A percentile compares a stretch with the other conserved stretches of the same genome.
Evolutionary conservation across 768 basidiomycete species (phyloP).

Genomic region (Tricholoma terreum): DNA sequence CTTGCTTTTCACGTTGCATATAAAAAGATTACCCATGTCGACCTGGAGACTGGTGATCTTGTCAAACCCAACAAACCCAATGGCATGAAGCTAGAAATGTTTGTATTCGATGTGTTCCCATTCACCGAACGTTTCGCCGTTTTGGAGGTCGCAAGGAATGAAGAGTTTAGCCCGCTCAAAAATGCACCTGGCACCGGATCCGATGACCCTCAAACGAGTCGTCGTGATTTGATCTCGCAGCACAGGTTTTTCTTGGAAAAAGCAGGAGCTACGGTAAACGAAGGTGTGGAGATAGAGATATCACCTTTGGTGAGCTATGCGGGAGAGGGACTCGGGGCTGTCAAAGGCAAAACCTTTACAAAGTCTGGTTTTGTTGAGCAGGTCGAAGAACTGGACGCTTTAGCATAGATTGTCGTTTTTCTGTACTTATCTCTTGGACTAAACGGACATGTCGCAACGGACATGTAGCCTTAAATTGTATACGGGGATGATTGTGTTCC

Average conservation of each 20-base stretch:
- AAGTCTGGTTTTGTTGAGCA: constrained; percentile 68
- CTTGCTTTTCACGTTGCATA: constrained; percentile 97
- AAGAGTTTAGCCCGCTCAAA: constrained; percentile 97
- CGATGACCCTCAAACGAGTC: constrained; percentile 89
- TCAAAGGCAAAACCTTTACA: constrained; percentile 75
- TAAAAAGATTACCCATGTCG: constrained; percentile 91
- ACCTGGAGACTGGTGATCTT: constrained; percentile 59
- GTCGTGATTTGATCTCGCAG: constrained; percentile 85
- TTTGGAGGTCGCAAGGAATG: constrained; percentile 80
- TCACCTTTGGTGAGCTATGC: constrained; percentile 87
- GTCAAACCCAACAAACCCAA: constrained; percentile 90
- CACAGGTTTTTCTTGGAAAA: constrained; percentile 79
- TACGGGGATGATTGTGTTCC: background rate
- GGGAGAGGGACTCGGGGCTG: constrained; percentile 82
- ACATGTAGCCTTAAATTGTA: background rate
- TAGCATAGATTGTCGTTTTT: constrained; percentile 27
- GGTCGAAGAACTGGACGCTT: constrained; percentile 68
- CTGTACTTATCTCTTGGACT: constrained; percentile 8
- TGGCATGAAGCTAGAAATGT: constrained; percentile 98
- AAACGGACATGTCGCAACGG: constrained; percentile 11
- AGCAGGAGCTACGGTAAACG: constrained; percentile 71
- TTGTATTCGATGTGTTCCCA: constrained; percentile 99
- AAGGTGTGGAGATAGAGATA: constrained; percentile 85
- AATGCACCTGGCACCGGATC: constrained; percentile 92
- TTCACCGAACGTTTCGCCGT: constrained; percentile 81